phyloP scores from a whole-genome alignment of 805 yeast species.

The Yarrowia sp. region DNA sequence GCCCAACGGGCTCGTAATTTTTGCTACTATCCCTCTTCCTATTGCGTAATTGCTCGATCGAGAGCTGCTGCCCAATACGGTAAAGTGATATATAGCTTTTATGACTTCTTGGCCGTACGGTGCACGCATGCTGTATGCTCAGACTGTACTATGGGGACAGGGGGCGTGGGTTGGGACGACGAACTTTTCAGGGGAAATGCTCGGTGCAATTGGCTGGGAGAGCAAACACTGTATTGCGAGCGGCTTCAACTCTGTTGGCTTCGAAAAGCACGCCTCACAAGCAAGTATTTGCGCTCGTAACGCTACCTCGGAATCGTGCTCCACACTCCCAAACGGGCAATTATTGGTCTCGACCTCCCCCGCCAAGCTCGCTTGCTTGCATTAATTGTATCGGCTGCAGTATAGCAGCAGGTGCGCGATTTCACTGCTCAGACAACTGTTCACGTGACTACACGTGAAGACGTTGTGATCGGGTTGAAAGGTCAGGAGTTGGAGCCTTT shows the following conservation, averaged over 20 bases:
- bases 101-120: background rate
- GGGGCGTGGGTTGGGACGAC: constrained; percentile 6
- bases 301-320: background rate
- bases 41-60: constrained; percentile 10
- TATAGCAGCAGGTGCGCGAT: constrained; percentile 26
- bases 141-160: constrained; percentile 10
- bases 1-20: background rate
- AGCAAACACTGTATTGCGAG: background rate
- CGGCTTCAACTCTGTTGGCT: constrained; percentile 22
- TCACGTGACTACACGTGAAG: constrained; percentile 18
- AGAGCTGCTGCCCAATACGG: constrained; percentile 16
- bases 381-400: constrained; percentile 28
- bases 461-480: background rate
- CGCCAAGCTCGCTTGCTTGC: constrained; percentile 39
- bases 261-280: constrained; percentile 5
- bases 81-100: background rate
- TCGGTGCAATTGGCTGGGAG: background rate
- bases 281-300: background rate
- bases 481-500: no score
- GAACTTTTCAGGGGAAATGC: constrained; percentile 1
- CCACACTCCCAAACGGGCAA: constrained; percentile 13
- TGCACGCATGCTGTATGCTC: constrained; percentile 32
- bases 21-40: background rate
- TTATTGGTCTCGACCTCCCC: constrained; percentile 12
- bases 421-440: constrained; percentile 1